Base-by-base conservation (phyloP, 768 basidiomycete species). In the Trametes meyenii region DNA sequence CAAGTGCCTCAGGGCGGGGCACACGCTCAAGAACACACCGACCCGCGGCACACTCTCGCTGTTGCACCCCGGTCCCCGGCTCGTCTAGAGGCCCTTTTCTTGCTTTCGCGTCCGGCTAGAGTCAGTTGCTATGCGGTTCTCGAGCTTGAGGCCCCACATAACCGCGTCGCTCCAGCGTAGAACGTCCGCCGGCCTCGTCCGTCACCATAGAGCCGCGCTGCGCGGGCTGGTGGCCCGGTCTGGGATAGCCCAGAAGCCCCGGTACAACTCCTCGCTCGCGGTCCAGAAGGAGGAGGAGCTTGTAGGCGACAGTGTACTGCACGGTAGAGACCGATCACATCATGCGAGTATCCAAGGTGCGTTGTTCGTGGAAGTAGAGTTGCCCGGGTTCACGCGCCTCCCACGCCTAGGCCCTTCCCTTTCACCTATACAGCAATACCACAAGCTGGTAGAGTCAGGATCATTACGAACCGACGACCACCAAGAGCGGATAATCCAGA, bases 401-500 rank as follows among this genome's bases (percentile, higher is more conserved):
- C 50, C n/a, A 10, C 19, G 12, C 14, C 6, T 11, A 60, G 58
- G 19, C 42, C 13, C 38, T 24, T 26, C 51, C 23, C 45, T 49
- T 43, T 67, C 70, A 2, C 72, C 72, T 23, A 42, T 79, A 26
- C 68, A 74, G 49, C 76, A 74, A 23, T 83, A 84, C 62, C 76
- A 83, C 57, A 71, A 75, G 39, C 76, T 87, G 33, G 81, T 89
- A 29, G 69, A 74, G 13, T 65, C 73, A 11, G 83, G 85, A 7
- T 73, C 80, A 3, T 76, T 99, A 53, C 81, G 83, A 23, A 81
- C 87, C 50, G 96, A 99, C 70, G 81, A 83, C 17, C 87, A 94
- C 76, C 96, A 99, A 74, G 86, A 86, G 26, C 81, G 83, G 33
- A 96, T 98, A 66, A 86, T 98, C 52, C 77, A 85, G 74, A 86